These are phyloP conservation scores for Colletotrichum zoysiae DNA, from an alignment of 2,329 filamentous ascomycete species.

Conservation along the genomic window DNA sequence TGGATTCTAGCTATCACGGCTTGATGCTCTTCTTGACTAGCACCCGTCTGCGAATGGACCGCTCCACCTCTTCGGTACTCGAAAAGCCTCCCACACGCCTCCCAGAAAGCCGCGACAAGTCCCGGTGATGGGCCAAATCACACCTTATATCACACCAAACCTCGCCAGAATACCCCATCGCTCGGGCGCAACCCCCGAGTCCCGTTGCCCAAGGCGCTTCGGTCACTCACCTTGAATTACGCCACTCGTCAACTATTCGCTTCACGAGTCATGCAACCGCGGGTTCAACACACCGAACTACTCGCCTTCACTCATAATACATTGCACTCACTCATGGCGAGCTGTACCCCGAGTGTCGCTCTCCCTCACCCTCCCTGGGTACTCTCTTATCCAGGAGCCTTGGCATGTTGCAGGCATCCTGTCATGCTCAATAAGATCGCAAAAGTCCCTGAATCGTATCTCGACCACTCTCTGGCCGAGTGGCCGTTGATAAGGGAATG, in stretches of 20 bases:
- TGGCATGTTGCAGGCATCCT: constrained; percentile 26
- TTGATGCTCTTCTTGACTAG: constrained; percentile 40
- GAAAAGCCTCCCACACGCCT: constrained; percentile 40
- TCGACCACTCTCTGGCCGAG: constrained; percentile 28
- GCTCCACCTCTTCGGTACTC: constrained; percentile 40
- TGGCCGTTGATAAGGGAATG: constrained; percentile 26
- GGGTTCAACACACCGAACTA: constrained; percentile 15
- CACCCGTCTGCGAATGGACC: constrained; percentile 34
- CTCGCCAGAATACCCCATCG: constrained; percentile 31
- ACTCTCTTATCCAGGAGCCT: constrained; percentile 18
- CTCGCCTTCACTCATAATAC: constrained; percentile 25
- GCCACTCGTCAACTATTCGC: constrained; percentile 16
- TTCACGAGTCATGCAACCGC: constrained; percentile 33
- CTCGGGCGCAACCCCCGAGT: constrained; percentile 20
- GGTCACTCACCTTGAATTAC: constrained; percentile 32
- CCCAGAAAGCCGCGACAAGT: constrained; percentile 40
- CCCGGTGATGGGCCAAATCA: constrained; percentile 40
- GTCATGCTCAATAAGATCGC: constrained; percentile 32
- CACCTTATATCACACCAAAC: constrained; percentile 41
- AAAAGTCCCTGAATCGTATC: constrained; percentile 38
- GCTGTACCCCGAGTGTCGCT: constrained; percentile 9
- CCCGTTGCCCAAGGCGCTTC: constrained; percentile 16
- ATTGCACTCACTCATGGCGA: constrained; percentile 17
- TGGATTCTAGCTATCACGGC: constrained; percentile 33
- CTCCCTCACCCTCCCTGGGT: constrained; percentile 18